Percentiles rank a stretch among this genome's conserved stretches.
Evolutionary conservation across 2,329 filamentous ascomycete species (phyloP).

Genomic region (Apiospora phragmitis): DNA sequence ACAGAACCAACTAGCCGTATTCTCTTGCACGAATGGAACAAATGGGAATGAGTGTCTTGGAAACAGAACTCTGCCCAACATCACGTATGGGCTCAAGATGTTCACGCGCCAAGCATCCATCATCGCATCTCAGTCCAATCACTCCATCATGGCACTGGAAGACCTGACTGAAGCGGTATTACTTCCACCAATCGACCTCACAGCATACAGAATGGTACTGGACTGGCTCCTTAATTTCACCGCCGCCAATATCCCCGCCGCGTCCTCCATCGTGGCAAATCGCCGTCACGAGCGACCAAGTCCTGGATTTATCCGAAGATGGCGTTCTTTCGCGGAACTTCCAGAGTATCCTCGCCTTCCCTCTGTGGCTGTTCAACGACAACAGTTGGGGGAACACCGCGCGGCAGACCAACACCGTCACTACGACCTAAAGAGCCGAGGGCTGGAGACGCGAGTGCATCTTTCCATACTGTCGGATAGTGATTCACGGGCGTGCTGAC

Average conservation of each 20-base stretch:
- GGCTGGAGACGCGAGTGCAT: constrained; percentile 30
- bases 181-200: background rate
- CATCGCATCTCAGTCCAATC: background rate
- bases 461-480: background rate
- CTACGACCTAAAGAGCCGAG: constrained; percentile 31
- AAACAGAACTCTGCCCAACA: background rate
- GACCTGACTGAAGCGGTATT: background rate
- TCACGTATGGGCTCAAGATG: background rate
- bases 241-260: background rate
- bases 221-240: background rate
- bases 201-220: background rate
- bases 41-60: background rate
- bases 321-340: background rate
- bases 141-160: background rate
- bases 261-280: background rate
- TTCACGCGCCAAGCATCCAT: background rate
- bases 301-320: background rate
- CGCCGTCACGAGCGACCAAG: background rate
- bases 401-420: background rate
- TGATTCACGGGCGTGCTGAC: background rate
- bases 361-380: background rate
- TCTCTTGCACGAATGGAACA: background rate
- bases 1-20: background rate
- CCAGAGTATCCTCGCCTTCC: background rate
- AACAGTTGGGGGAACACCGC: background rate